A percentile compares a stretch with the other conserved stretches of the same genome.
phyloP scores from a whole-genome alignment of 2,329 filamentous ascomycete species.

The Monosporascus sp. region DNA sequence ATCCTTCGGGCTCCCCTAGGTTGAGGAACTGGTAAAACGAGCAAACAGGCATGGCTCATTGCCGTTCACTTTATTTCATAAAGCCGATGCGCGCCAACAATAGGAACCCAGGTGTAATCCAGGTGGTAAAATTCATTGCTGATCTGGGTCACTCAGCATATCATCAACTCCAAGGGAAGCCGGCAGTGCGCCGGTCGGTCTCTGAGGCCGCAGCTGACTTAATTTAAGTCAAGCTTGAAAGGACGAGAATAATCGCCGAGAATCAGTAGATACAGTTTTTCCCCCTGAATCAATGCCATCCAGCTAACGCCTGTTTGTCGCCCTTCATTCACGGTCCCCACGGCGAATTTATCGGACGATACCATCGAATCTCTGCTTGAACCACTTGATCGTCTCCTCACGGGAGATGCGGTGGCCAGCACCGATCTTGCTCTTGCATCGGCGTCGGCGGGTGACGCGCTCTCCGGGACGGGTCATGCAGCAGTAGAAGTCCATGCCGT shows the following conservation, averaged over 20 bases:
- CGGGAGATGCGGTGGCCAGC: conserved; percentile 89
- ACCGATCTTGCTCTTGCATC: conserved; percentile 82
- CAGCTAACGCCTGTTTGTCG: conserved; percentile 31
- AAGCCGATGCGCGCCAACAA: too few species aligned
- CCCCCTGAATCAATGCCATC: conserved; percentile 32
- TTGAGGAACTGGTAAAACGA: too few species aligned
- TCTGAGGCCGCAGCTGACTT: conserved; percentile 67
- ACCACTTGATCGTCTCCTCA: conserved; percentile 97
- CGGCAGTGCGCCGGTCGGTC: conserved; percentile 67
- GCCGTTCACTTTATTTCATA: too few species aligned
- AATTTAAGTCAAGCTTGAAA: conserved; percentile 50
- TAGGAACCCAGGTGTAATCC: not conserved
- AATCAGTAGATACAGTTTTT: conserved; percentile 35
- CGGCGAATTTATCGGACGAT: conserved; percentile 82
- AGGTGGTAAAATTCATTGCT: not conserved
- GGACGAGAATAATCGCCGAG: conserved; percentile 40
- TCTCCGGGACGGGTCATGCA: conserved; percentile 99
- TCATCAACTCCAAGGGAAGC: conserved; percentile 39
- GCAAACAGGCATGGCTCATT: too few species aligned
- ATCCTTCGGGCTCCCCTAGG: too few species aligned
- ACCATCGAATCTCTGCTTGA: conserved; percentile 84
- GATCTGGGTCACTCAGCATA: conserved; percentile 17
- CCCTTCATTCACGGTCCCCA: conserved; percentile 12
- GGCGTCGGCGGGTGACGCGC: conserved; percentile 93
- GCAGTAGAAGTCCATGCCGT: conserved; percentile 99